Conservation (phyloP, 1,284 basidiomycete species). For the Fomitopsis betulina region DNA sequence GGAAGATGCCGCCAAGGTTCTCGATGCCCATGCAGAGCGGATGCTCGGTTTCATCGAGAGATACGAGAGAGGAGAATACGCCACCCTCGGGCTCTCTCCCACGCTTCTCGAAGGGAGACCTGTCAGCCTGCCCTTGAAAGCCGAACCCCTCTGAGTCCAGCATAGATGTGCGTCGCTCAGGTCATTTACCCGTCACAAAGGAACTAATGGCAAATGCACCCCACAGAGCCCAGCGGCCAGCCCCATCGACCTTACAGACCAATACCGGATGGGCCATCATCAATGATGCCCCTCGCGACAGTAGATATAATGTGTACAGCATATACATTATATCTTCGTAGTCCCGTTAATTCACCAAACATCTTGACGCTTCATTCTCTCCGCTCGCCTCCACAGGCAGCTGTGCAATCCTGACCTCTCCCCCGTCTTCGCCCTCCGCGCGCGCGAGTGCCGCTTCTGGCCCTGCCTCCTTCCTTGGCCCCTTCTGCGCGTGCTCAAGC, state of each 20-base stretch:
- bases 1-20: not conserved
- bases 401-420: not conserved
- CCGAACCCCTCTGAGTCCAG: not conserved
- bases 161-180: not conserved
- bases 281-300: not conserved
- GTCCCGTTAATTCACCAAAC: not conserved
- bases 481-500: slow-evolving; percentile 33
- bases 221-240: not conserved
- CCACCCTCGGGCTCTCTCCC: not conserved
- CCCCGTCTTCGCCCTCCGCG: not conserved
- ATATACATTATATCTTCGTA: not conserved
- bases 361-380: not conserved
- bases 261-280: not conserved
- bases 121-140: not conserved
- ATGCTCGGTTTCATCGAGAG: slow-evolving; percentile 1
- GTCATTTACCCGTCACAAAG: no score
- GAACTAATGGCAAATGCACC: not conserved
- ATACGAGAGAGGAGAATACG: slow-evolving; percentile 2
- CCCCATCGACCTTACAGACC: not conserved
- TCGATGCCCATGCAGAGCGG: slow-evolving; percentile 1
- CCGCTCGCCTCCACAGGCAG: no score
- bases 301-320: not conserved
- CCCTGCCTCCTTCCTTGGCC: slow-evolving; percentile 1
- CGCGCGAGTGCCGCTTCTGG: not conserved
- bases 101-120: not conserved